Evolutionary conservation across 345 rosid genomes (phyloP).

Genomic region (Limnanthes douglasii): DNA sequence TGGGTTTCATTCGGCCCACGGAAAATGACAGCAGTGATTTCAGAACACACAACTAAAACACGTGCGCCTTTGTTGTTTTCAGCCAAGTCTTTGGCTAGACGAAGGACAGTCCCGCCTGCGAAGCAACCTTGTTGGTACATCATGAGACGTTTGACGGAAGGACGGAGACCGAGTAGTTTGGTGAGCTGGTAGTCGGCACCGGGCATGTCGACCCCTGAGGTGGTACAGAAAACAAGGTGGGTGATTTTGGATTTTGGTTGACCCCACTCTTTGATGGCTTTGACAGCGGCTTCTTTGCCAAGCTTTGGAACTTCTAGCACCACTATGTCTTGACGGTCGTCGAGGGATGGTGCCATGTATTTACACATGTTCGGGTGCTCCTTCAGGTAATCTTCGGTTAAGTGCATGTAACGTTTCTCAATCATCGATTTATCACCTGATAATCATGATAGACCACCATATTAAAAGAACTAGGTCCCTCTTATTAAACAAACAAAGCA

Average conservation of each 20-base stretch:
- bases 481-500: too few relatives aligned
- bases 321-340: conserved; percentile 62
- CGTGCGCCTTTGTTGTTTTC: conserved; percentile 76
- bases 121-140: conserved; percentile 62
- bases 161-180: conserved; percentile 64
- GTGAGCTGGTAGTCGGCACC: conserved; percentile 91
- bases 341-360: conserved; percentile 58
- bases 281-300: conserved; percentile 64
- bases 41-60: conserved; percentile 64
- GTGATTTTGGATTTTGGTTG: conserved; percentile 82
- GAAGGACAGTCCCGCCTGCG: conserved; percentile 77
- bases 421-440: conserved; percentile 65
- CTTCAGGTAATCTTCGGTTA: conserved; percentile 52
- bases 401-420: conserved; percentile 46
- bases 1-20: conserved; percentile 67
- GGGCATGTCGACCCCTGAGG: conserved; percentile 87
- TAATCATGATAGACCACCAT: too few relatives aligned
- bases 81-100: conserved; percentile 68
- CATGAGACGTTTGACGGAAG: conserved; percentile 66
- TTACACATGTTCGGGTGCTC: conserved; percentile 44
- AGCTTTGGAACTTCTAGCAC: conserved; percentile 71
- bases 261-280: conserved; percentile 78
- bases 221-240: conserved; percentile 70
- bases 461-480: too few relatives aligned
- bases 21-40: conserved; percentile 66